Evolutionary conservation across 176 grass and related monocot genomes (phyloP).

Genomic region (Elaeis guineensis): DNA sequence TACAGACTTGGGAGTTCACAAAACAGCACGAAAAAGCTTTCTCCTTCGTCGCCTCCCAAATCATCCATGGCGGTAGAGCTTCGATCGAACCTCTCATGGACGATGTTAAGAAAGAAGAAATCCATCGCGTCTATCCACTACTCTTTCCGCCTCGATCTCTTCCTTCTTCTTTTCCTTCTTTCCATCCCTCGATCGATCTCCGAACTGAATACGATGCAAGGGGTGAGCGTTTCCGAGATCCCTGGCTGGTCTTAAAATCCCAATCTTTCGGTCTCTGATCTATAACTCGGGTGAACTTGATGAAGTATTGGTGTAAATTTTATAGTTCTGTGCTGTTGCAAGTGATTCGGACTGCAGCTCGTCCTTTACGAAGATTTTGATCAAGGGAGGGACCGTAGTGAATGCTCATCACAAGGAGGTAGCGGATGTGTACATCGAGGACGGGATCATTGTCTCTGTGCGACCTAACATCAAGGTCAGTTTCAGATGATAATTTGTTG

Average conservation of each 20-base stretch:
- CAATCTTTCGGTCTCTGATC: neutral
- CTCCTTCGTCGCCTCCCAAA: too few relatives aligned
- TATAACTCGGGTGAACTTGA: neutral
- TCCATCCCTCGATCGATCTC: too few relatives aligned
- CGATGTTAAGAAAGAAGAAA: too few relatives aligned
- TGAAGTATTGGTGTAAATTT: neutral
- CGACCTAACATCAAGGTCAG: constrained; percentile 65
- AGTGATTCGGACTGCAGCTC: neutral
- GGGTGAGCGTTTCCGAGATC: too few relatives aligned
- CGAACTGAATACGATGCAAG: too few relatives aligned
- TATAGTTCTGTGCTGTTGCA: constrained; percentile 16
- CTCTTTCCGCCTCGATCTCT: too few relatives aligned
- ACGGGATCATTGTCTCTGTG: constrained; percentile 66
- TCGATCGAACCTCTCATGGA: too few relatives aligned
- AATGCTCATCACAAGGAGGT: constrained; percentile 73
- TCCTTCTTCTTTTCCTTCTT: too few relatives aligned
- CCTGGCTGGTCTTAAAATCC: neutral
- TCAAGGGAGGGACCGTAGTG: constrained; percentile 93
- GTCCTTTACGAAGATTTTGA: constrained; percentile 50
- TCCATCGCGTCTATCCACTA: too few relatives aligned
- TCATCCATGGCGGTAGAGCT: too few relatives aligned
- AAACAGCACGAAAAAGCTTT: too few relatives aligned
- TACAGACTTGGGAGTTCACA: too few relatives aligned
- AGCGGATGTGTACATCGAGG: constrained; percentile 89
- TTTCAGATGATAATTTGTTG: neutral